Base-by-base conservation (phyloP, 352 stramenopile species). In the Globisporangium lucens region DNA sequence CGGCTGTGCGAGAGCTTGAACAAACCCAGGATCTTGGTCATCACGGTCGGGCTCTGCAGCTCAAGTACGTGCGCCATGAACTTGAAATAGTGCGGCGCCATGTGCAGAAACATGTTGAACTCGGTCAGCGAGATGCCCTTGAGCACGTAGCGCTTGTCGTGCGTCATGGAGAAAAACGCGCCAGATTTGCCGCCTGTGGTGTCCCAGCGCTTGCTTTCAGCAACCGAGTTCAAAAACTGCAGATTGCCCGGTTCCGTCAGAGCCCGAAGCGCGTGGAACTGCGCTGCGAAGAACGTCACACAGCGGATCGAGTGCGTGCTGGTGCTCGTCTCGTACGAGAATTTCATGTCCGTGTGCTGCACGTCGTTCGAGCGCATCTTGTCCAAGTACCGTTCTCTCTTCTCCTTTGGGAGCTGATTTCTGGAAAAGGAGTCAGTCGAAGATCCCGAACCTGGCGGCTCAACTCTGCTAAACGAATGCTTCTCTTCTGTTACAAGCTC, bases 21-120 rank as follows among this genome's bases (percentile, higher is more conserved):
- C 0, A 94, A 53, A 1, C 88, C 88, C 5, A 96, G 75, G 61
- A 96, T 94, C 71, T 94, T 94, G 22, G 83, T 93, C 63, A 96
- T 91, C 4, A 94, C 77, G 9, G 82, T 93, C 15, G 83, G 70
- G 20, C 69, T 88, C 10, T 80, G 67, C 7, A 74, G 61, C 67
- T 91, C 80, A 41, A 91, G 70, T 33, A 93, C 72, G 27, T 78
- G 74, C 30, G 82, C 79, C 70, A 96, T 90, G 30, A 91, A 96
- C 74, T 91, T 89, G 70, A 96, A 94, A 56, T 96, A 96, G 43
- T 90, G 79, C 20, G 85, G 88, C 15, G 88, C 88, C 85, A 96
- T 94, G 72, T 96, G 85, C 60, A 94, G 71, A 55, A 96, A 96
- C 88, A 96, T 96, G 70, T 96, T 96, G 70, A 93, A 94, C 68